A percentile compares a stretch with the other conserved stretches of the same genome.
phyloP scores from a whole-genome alignment of 1,139 yeast species.

The Candida tetrigidarum region DNA sequence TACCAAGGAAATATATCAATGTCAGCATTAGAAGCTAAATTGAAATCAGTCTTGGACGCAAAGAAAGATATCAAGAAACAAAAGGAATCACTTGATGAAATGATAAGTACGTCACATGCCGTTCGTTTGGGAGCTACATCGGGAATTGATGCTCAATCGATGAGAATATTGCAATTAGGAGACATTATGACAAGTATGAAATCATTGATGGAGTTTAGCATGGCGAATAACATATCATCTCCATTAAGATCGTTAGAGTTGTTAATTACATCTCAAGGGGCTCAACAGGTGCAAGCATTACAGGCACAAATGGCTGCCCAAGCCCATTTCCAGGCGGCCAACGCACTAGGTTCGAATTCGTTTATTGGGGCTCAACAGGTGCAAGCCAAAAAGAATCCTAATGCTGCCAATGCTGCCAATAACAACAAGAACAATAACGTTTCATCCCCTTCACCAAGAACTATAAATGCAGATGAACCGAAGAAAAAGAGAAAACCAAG shows the following conservation, averaged over 20 bases:
- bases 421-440: constrained; percentile 9
- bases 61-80: constrained; percentile 22
- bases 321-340: constrained; percentile 6
- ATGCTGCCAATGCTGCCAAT: constrained; percentile 10
- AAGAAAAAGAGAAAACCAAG: constrained; percentile 26
- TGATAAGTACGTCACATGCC: constrained; percentile 31
- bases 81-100: constrained; percentile 26
- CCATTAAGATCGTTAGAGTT: constrained; percentile 65
- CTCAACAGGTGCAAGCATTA: constrained; percentile 23
- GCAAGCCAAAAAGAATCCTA: neutral
- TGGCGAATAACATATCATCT: constrained; percentile 46
- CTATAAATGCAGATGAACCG: constrained; percentile 25
- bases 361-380: constrained; percentile 3
- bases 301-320: constrained; percentile 14
- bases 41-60: constrained; percentile 19
- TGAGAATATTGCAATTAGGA: constrained; percentile 73
- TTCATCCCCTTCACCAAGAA: constrained; percentile 27
- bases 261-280: constrained; percentile 37
- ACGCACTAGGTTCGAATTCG: neutral
- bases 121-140: constrained; percentile 35
- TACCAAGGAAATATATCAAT: constrained; percentile 33
- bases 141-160: constrained; percentile 67
- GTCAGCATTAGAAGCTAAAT: constrained; percentile 30
- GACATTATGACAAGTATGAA: constrained; percentile 76
- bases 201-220: constrained; percentile 63